Evolutionary conservation across 1,139 yeast genomes (phyloP).

Genomic region (Pichia sp.): DNA sequence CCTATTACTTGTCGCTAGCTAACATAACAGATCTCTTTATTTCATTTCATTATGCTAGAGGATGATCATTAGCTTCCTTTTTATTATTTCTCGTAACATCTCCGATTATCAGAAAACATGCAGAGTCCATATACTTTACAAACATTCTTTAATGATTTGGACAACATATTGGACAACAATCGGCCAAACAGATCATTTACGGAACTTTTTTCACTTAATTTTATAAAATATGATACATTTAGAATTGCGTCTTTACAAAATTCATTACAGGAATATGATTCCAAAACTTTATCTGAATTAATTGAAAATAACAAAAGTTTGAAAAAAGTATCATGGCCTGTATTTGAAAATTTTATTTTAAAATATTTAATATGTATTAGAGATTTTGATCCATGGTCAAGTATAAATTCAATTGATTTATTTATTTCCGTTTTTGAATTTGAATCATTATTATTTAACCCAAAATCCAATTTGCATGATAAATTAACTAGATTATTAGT

Average conservation of each 20-base stretch:
- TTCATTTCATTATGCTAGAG: no score
- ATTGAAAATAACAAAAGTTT: constrained; percentile 34
- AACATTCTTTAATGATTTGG: constrained; percentile 5
- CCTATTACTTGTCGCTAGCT: no score
- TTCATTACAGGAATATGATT: constrained; percentile 17
- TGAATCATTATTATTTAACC: constrained; percentile 54
- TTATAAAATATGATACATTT: constrained; percentile 6
- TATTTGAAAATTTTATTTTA: constrained; percentile 46
- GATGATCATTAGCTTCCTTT: neutral
- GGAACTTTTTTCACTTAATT: constrained; percentile 11
- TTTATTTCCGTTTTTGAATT: constrained; percentile 47
- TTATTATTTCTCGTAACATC: neutral
- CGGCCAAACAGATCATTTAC: constrained; percentile 16
- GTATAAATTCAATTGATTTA: constrained; percentile 52
- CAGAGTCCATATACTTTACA: constrained; percentile 5
- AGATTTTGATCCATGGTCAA: constrained; percentile 56
- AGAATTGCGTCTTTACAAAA: constrained; percentile 22
- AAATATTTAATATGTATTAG: constrained; percentile 47
- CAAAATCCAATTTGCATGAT: constrained; percentile 41
- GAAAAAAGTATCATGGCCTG: constrained; percentile 42
- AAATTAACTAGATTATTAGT: constrained; percentile 29
- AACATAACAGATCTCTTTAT: no score
- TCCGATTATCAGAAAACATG: neutral
- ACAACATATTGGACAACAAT: neutral
- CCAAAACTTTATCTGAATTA: constrained; percentile 16